Evolutionary conservation across 2,329 filamentous ascomycete genomes (phyloP).

Genomic region (Capronia americana): DNA sequence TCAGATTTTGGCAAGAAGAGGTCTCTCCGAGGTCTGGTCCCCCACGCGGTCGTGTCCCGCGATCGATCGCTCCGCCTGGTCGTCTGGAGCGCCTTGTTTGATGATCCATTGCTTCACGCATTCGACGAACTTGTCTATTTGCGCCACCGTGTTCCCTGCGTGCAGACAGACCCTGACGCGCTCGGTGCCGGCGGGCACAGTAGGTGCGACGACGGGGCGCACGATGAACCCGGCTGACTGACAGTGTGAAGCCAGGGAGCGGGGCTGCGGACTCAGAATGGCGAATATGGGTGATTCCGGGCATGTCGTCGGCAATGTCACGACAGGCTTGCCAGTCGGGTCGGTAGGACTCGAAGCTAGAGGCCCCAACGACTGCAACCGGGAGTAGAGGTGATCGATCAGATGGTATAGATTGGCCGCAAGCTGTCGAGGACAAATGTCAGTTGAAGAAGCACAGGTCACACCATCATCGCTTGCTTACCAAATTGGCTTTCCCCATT

Average conservation of each 20-base stretch:
- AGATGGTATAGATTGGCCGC: slow-evolving; percentile 56
- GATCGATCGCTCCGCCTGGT: background rate
- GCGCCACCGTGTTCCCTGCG: slow-evolving; percentile 65
- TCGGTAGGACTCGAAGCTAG: slow-evolving; percentile 41
- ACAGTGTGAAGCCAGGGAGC: slow-evolving; percentile 65
- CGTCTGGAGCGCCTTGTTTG: background rate
- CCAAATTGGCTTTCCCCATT: slow-evolving; percentile 55
- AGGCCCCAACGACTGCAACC: slow-evolving; percentile 50
- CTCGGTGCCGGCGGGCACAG: slow-evolving; percentile 68
- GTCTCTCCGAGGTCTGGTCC: background rate
- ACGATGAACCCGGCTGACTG: slow-evolving; percentile 66
- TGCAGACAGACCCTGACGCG: slow-evolving; percentile 72
- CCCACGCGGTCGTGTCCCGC: background rate
- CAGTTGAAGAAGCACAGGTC: slow-evolving; percentile 29
- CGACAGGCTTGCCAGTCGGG: slow-evolving; percentile 45
- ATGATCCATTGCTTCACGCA: slow-evolving; percentile 59
- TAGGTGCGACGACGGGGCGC: slow-evolving; percentile 71
- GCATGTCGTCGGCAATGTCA: slow-evolving; percentile 37
- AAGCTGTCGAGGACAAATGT: slow-evolving; percentile 42
- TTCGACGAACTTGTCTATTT: slow-evolving; percentile 62
- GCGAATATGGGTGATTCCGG: slow-evolving; percentile 70
- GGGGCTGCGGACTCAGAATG: slow-evolving; percentile 63
- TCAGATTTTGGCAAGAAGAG: slow-evolving; percentile 17
- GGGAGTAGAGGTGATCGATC: slow-evolving; percentile 54
- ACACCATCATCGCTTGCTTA: slow-evolving; percentile 41